Percentiles rank a stretch among this genome's conserved stretches.
These are phyloP conservation scores for Penicillium sp. DNA, from an alignment of 2,329 filamentous ascomycete genomes.

Conservation along the genomic window DNA sequence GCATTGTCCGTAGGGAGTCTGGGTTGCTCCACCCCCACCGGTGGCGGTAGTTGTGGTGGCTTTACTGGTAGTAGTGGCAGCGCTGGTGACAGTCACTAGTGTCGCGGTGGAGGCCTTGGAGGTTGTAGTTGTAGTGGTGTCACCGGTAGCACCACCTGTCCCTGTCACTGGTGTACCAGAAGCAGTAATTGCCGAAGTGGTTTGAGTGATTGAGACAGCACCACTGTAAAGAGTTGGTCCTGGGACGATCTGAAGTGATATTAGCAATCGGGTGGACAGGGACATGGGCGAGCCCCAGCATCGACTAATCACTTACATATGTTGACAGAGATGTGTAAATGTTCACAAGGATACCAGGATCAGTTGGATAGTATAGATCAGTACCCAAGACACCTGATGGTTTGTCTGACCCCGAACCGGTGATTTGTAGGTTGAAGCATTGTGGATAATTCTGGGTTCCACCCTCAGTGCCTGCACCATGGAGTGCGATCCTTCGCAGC, in stretches of 20 bases:
- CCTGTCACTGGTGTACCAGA: slow-evolving; percentile 16
- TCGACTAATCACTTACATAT: slow-evolving; percentile 43
- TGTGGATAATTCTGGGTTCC: slow-evolving; percentile 53
- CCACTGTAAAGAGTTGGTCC: slow-evolving; percentile 41
- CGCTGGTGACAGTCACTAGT: background rate
- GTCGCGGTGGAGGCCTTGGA: background rate
- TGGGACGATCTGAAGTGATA: slow-evolving; percentile 36
- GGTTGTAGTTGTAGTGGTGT: background rate
- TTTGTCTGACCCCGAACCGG: slow-evolving; percentile 48
- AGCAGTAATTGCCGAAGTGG: slow-evolving; percentile 16
- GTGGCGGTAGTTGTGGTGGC: background rate
- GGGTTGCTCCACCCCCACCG: slow-evolving; percentile 5
- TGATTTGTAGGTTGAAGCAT: slow-evolving; percentile 59
- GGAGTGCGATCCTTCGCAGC: slow-evolving; percentile 42
- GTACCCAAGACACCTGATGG: slow-evolving; percentile 50
- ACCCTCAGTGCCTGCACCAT: slow-evolving; percentile 41
- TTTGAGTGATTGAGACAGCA: slow-evolving; percentile 17
- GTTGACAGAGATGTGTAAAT: slow-evolving; percentile 50
- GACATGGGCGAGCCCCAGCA: slow-evolving; percentile 10
- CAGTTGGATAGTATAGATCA: slow-evolving; percentile 52
- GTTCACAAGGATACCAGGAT: slow-evolving; percentile 57
- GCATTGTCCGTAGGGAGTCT: slow-evolving; percentile 19
- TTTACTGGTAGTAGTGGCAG: background rate
- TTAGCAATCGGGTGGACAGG: slow-evolving; percentile 31
- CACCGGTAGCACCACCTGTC: background rate